Percentiles rank a stretch among this genome's conserved stretches.
Conservation (phyloP, 179 eudicot species). For the Beta lomatogona region DNA sequence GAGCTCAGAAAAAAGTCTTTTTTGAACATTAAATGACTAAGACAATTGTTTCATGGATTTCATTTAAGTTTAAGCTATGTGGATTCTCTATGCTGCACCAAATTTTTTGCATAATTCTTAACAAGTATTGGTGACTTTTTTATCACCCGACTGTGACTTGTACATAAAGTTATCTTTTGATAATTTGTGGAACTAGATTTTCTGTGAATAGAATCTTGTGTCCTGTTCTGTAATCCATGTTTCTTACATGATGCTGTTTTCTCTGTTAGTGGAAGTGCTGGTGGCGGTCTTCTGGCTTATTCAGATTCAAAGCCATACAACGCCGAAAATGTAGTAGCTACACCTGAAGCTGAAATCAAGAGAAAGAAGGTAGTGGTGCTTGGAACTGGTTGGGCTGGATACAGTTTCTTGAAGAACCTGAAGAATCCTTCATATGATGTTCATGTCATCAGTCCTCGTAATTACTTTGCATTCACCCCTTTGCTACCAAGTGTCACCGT, state of each 20-base stretch:
- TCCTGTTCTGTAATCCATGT: not conserved
- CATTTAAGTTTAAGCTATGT: not conserved
- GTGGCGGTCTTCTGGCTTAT: slow-evolving; percentile 78
- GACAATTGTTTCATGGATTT: not conserved
- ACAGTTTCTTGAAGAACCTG: slow-evolving; percentile 79
- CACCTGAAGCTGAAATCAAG: slow-evolving; percentile 52
- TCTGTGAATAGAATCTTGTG: not conserved
- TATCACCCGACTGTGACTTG: not conserved
- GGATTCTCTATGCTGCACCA: not conserved
- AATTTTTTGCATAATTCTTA: not conserved
- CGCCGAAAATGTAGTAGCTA: slow-evolving; percentile 32
- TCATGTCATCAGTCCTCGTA: slow-evolving; percentile 85
- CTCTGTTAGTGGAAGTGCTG: slow-evolving; percentile 46
- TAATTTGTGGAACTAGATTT: no score
- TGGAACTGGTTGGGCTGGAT: slow-evolving; percentile 99
- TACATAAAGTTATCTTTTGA: not conserved
- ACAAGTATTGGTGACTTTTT: no score
- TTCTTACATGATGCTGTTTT: not conserved
- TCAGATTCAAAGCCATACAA: slow-evolving; percentile 59
- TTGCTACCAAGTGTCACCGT: slow-evolving; percentile 81
- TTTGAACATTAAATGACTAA: not conserved
- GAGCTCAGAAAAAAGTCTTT: not conserved
- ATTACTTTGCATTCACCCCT: slow-evolving; percentile 89
- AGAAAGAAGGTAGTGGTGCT: slow-evolving; percentile 87
- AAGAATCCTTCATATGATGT: slow-evolving; percentile 73